phyloP scores from a whole-genome alignment of 306 rosid genomes.

The Trifolium subterraneum region DNA sequence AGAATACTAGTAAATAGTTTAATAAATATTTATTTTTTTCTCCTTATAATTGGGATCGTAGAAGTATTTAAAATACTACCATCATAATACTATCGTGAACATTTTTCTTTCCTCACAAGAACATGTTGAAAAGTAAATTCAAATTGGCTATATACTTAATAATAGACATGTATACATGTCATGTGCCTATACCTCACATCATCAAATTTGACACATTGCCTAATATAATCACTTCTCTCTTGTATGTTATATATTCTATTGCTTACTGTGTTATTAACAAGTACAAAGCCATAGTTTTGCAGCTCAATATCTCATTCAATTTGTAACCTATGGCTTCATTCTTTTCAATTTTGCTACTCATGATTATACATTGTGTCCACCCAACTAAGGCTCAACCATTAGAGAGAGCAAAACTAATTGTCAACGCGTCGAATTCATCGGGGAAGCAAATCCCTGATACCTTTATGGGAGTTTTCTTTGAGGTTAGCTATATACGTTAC shows the following conservation, averaged over 20 bases:
- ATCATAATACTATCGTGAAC: too few relatives aligned
- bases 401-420: not conserved
- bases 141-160: not conserved
- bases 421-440: not conserved
- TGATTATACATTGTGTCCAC: not conserved
- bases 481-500: not conserved
- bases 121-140: not conserved
- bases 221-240: too few relatives aligned
- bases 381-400: not conserved
- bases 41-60: too few relatives aligned
- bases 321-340: too few relatives aligned
- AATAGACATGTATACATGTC: not conserved
- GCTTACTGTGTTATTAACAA: too few relatives aligned
- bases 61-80: too few relatives aligned
- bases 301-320: too few relatives aligned
- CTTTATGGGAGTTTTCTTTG: constrained; percentile 1
- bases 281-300: too few relatives aligned
- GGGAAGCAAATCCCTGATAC: not conserved
- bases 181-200: not conserved
- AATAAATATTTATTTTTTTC: too few relatives aligned
- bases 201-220: not conserved
- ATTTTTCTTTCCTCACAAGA: too few relatives aligned
- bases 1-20: too few relatives aligned
- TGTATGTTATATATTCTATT: too few relatives aligned
- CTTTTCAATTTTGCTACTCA: not conserved